Conservation (phyloP, 148 eudicot species). For the Rheum nobile region DNA sequence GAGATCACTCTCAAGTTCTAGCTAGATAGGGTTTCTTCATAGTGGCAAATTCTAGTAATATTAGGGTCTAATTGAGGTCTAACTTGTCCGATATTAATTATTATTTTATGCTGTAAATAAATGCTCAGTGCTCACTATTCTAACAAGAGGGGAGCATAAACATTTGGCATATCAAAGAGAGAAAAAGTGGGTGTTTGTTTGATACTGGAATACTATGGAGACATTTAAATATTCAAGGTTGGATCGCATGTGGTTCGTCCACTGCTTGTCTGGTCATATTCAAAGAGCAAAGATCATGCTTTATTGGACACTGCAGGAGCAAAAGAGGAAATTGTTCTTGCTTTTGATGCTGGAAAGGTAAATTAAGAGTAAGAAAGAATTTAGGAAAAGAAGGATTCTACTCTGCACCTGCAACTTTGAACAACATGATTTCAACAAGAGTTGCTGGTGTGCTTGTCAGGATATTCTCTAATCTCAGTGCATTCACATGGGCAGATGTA, state of each 20-base stretch:
- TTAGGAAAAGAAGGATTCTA: slow-evolving; percentile 1
- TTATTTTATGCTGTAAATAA: slow-evolving; percentile 2
- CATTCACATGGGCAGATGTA: slow-evolving; percentile 1
- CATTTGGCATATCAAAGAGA: slow-evolving; percentile 10
- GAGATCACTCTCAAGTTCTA: slow-evolving; percentile 63
- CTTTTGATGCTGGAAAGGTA: slow-evolving; percentile 20
- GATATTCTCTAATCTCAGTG: neutral
- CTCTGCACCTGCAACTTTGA: neutral
- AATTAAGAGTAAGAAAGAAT: slow-evolving; percentile 1
- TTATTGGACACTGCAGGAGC: neutral
- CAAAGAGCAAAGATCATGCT: neutral
- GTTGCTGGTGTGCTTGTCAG: slow-evolving; percentile 4
- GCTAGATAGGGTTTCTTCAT: slow-evolving; percentile 20
- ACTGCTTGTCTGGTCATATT: neutral
- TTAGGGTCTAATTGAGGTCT: slow-evolving; percentile 14
- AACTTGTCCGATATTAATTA: slow-evolving; percentile 4
- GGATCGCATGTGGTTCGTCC: neutral
- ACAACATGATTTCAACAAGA: slow-evolving; percentile 2
- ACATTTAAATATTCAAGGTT: neutral
- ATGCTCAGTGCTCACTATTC: neutral
- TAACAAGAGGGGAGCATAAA: slow-evolving; percentile 24
- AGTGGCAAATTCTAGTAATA: neutral
- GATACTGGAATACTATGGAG: slow-evolving; percentile 20
- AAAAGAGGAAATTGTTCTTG: neutral
- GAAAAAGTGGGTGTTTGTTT: slow-evolving; percentile 32